These are phyloP conservation scores for Plasmopara muralis DNA, from an alignment of 352 stramenopile genomes.

Conservation along the genomic window DNA sequence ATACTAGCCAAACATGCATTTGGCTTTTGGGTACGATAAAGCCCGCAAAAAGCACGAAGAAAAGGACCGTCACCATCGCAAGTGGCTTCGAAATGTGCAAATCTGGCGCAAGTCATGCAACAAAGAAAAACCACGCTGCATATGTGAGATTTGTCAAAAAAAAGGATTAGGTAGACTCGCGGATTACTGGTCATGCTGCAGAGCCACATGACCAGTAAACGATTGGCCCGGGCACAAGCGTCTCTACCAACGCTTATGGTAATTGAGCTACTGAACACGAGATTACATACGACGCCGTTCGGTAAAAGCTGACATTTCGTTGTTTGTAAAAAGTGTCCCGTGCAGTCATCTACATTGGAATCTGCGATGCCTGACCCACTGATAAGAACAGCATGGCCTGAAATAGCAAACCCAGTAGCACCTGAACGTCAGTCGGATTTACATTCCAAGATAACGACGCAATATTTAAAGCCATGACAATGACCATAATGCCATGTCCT, in stretches of 20 bases:
- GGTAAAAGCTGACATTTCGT: slow-evolving; percentile 68
- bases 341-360: slow-evolving; percentile 64
- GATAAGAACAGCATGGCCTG: slow-evolving; percentile 66
- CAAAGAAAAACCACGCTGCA: slow-evolving; percentile 41
- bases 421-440: slow-evolving; percentile 28
- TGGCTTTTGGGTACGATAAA: slow-evolving; percentile 42
- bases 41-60: slow-evolving; percentile 43
- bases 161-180: slow-evolving; percentile 31
- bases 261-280: slow-evolving; percentile 57
- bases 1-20: slow-evolving; percentile 36
- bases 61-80: slow-evolving; percentile 27
- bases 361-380: slow-evolving; percentile 56
- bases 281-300: slow-evolving; percentile 49
- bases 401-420: slow-evolving; percentile 70
- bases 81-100: slow-evolving; percentile 32
- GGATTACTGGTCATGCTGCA: slow-evolving; percentile 10
- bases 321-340: slow-evolving; percentile 80
- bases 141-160: slow-evolving; percentile 44
- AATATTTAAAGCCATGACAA: slow-evolving; percentile 36
- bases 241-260: slow-evolving; percentile 49
- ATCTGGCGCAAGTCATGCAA: slow-evolving; percentile 27
- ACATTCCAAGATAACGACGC: slow-evolving; percentile 38
- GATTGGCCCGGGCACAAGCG: slow-evolving; percentile 65
- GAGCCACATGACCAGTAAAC: slow-evolving; percentile 81
- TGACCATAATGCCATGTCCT: slow-evolving; percentile 32